Evolutionary conservation across 116 monocot genomes (phyloP), one percentile per base, ranked within the genome.

Genomic region (Cymodocea nodosa): DNA sequence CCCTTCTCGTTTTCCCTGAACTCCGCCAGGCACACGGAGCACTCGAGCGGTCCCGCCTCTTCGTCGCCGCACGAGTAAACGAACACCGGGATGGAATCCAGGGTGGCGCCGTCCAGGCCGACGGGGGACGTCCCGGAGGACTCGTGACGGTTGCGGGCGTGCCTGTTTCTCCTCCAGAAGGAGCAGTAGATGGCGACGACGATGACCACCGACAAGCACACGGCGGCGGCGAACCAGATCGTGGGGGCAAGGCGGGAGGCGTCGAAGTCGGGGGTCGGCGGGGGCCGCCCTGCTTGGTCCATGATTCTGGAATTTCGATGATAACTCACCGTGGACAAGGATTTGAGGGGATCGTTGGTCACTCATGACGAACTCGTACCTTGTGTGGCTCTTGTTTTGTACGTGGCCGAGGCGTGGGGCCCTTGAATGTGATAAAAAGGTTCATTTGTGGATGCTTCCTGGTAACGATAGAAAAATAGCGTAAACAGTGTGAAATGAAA

Each of bases 11-110:
- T 55, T n/a, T 65, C 70, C 74, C 60, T 37, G 74, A 74, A 74
- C 74, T 74, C 74, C 30, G 34, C 39, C 20, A 79, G 19, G 66
- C 79, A 79, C 15, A 79, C 74, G 14, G 80, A 59, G 73, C 82
- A 85, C 6, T 61, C 60, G 16, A 61, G 17, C n/a, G 14, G 15
- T 15, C 23, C 59, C 73, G 5, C 52, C 70, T 8, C 18, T 6
- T 40, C 2, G 40, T 55, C 1, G 30, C 4, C 57, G 17, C 52
- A 55, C 62, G 79, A 59, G 58, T 63, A 63, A 39, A 74, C 60
- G 63, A 60, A 34, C 15, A 79, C 65, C 0, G 80, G 79, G 16
- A 79, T 65, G 37, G 78, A 74, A 11, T 51, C 2, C 74, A 82
- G 68, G 50, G 71, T n/a, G 13, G 30, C 64, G 14, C 71, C 68